Base-by-base conservation (phyloP, 148 eudicot species). In the Diospyros kaki region DNA sequence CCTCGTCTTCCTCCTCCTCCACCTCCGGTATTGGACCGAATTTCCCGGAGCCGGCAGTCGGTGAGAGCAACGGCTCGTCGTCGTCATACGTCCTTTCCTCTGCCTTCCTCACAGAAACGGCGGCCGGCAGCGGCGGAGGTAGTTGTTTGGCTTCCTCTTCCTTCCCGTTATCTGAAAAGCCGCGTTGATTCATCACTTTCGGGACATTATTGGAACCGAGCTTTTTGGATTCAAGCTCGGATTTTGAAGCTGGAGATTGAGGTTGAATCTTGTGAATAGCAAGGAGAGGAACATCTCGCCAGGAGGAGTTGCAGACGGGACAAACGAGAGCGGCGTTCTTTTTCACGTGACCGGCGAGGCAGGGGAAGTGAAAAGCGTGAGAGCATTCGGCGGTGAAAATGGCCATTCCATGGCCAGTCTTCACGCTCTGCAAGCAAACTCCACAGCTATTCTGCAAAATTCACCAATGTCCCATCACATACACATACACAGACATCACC, bases 321-420 rank as follows among this genome's bases (percentile, higher is more conserved):
- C 97, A 94, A 52, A 85, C 72, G 7, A 94, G 78, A 44, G 15
- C 55, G 54, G 72, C 73, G 42, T 76, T 86, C 12, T 85, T 84
- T 18, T 81, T 71, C 3, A 91, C 86, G 61, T 89, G 90, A 0
- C 88, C 40, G 0, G 92, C 85, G 3, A 94, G 89, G 78, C 98
- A 94, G n/a, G 96, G 92, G 75, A 90, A 92, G 60, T 94, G 97
- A 73, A 94, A 94, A 8, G 87, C 63, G 68, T 94, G 98, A 0
- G 92, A 88, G 59, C 98, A 94, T 41, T 92, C 97, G 0, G 97
- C 96, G 5, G 93, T 94, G 88, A 84, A 94, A 3, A 94, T 87
- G 8, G 97, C 96, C 83, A 72, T 89, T 46, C 91, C 87, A 48
- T 85, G 93, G 3, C 97, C 91, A 11, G 89, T 78, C 71, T 89